These are phyloP conservation scores for Boletus rubroflammeus DNA, from an alignment of 768 basidiomycete species.

Conservation along the genomic window DNA sequence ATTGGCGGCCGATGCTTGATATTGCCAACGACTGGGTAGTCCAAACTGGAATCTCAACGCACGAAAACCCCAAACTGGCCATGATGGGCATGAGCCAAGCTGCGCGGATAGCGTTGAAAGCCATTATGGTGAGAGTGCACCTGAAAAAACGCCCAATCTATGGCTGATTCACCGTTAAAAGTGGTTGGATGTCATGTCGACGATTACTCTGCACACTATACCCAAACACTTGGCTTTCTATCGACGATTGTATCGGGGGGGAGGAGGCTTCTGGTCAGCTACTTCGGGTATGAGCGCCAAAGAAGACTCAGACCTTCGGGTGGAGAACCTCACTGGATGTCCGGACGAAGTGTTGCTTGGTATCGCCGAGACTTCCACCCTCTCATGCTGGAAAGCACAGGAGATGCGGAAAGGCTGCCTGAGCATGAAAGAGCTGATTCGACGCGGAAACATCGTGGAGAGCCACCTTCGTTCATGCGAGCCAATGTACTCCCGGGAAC, in stretches of 20 bases:
- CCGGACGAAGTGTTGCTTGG: conserved; percentile 75
- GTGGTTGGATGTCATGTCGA: conserved; percentile 79
- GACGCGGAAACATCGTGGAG: conserved; percentile 70
- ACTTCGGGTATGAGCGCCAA: conserved; percentile 26
- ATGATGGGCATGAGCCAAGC: conserved; percentile 52
- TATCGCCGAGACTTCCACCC: conserved; percentile 67
- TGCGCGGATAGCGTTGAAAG: conserved; percentile 61
- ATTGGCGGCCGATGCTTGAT: conserved; percentile 69
- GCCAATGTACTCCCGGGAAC: conserved; percentile 27
- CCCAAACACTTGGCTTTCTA: conserved; percentile 67
- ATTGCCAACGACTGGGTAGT: conserved; percentile 75
- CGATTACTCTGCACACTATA: conserved; percentile 54
- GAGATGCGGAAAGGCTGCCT: conserved; percentile 63
- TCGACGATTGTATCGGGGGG: conserved; percentile 58
- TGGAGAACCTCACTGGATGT: conserved; percentile 73
- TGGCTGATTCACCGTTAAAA: conserved; percentile 31
- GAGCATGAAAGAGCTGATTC: conserved; percentile 71
- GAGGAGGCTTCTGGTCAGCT: conserved; percentile 44
- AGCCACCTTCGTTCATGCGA: conserved; percentile 50
- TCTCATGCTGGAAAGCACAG: conserved; percentile 71
- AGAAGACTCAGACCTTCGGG: conserved; percentile 46
- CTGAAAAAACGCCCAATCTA: neutral
- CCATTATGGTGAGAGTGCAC: conserved; percentile 58
- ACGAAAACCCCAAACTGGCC: conserved; percentile 61
- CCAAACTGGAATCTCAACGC: conserved; percentile 57